These are phyloP conservation scores for Annona cherimola DNA, from an alignment of 164 flowering plant genomes.

Conservation along the genomic window DNA sequence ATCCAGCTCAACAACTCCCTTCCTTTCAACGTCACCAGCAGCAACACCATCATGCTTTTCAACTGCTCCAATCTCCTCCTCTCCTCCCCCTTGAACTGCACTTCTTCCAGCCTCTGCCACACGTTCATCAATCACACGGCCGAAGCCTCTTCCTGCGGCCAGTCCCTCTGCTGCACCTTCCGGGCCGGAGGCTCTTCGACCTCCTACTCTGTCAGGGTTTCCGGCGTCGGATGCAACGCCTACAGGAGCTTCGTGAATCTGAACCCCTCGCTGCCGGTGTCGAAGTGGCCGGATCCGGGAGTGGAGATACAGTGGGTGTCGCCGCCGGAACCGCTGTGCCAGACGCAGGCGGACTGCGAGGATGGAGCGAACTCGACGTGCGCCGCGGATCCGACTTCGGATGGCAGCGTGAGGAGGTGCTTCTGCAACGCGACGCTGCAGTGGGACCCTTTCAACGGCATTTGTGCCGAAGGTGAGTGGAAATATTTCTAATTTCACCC, in stretches of 20 bases:
- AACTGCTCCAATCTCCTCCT: constrained; percentile 39
- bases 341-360: constrained; percentile 35
- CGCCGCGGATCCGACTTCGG: constrained; percentile 21
- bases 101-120: constrained; percentile 40
- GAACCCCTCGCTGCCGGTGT: constrained; percentile 30
- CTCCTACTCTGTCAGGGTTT: constrained; percentile 31
- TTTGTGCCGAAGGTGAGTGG: constrained; percentile 36
- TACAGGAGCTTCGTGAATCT: constrained; percentile 45
- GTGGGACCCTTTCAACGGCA: constrained; percentile 44
- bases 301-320: constrained; percentile 45
- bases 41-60: constrained; percentile 47
- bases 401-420: constrained; percentile 30
- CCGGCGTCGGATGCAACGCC: constrained; percentile 39
- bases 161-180: constrained; percentile 41
- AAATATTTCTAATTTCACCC: background rate
- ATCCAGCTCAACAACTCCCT: constrained; percentile 37
- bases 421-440: constrained; percentile 33
- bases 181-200: constrained; percentile 46
- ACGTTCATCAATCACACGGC: background rate
- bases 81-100: constrained; percentile 34
- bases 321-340: constrained; percentile 45
- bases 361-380: constrained; percentile 32
- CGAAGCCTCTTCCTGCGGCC: constrained; percentile 21
- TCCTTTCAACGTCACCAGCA: constrained; percentile 57
- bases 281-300: constrained; percentile 43